Percentiles rank a stretch among this genome's conserved stretches.
Conservation (phyloP, 768 basidiomycete genomes). For the Lactifluus piperatus region DNA sequence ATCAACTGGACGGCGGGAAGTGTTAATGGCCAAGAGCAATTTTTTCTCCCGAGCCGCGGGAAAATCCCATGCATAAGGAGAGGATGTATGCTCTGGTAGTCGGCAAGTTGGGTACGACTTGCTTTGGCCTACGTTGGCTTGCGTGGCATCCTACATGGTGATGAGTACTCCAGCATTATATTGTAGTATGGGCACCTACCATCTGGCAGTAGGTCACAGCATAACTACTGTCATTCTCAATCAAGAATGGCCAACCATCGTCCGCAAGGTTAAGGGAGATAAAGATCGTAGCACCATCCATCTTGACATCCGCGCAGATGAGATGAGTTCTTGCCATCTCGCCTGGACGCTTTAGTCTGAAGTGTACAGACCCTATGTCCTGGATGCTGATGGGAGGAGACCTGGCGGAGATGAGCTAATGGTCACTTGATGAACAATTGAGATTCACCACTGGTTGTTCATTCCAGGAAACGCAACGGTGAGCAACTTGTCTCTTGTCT, state of each 20-base stretch:
- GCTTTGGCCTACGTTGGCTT: constrained; percentile 38
- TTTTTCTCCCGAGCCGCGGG: constrained; percentile 81
- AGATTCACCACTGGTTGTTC: constrained; percentile 60
- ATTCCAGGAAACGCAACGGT: constrained; percentile 83
- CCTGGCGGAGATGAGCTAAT: constrained; percentile 38
- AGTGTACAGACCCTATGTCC: constrained; percentile 77
- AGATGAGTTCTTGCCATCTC: constrained; percentile 40
- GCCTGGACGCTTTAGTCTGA: constrained; percentile 48
- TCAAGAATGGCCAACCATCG: constrained; percentile 79
- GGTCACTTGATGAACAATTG: neutral
- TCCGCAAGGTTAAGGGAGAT: constrained; percentile 58
- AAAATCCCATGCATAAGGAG: constrained; percentile 87
- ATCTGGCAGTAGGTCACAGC: constrained; percentile 62
- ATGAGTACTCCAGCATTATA: neutral
- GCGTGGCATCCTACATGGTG: constrained; percentile 22
- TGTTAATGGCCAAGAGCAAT: constrained; percentile 55
- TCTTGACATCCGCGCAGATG: constrained; percentile 65
- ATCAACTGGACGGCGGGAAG: constrained; percentile 61
- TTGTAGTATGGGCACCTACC: constrained; percentile 33
- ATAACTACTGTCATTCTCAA: constrained; percentile 84
- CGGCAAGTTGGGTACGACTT: constrained; percentile 44
- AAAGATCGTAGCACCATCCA: constrained; percentile 86
- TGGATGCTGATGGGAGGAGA: constrained; percentile 88
- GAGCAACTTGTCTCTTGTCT: constrained; percentile 62
- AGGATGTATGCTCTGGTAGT: constrained; percentile 43